These are phyloP conservation scores for Eucalyptus microcorys DNA, from an alignment of 345 rosid genomes.

Conservation along the genomic window DNA sequence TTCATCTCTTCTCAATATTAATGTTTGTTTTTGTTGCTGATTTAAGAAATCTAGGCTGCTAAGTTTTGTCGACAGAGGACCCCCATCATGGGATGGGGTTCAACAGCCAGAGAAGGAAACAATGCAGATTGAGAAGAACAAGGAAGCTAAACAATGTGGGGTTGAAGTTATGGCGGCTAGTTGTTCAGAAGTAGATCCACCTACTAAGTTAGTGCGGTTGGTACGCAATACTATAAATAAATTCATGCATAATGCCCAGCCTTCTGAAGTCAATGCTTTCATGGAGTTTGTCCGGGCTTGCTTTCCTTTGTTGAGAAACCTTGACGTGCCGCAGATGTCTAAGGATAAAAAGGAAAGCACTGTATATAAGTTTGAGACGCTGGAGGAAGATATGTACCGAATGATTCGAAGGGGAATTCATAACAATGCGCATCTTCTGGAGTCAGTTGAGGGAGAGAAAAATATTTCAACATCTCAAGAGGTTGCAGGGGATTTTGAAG, in stretches of 20 bases:
- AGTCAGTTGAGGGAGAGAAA: conserved; percentile 7
- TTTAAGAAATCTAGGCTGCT: conserved; percentile 81
- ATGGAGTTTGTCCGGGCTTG: conserved; percentile 42
- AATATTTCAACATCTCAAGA: conserved; percentile 11
- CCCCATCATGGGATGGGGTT: conserved; percentile 59
- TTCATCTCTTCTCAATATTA: background rate
- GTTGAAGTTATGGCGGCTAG: conserved; percentile 9
- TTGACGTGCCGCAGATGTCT: conserved; percentile 20
- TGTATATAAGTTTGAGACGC: conserved; percentile 23
- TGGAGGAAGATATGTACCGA: conserved; percentile 56
- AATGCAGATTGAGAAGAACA: conserved; percentile 4
- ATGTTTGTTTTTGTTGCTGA: background rate
- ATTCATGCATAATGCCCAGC: conserved; percentile 18
- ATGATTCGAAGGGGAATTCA: conserved; percentile 22
- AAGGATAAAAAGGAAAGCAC: conserved; percentile 25
- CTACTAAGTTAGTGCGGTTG: conserved; percentile 26
- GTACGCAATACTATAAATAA: conserved; percentile 36
- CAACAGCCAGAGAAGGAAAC: conserved; percentile 21
- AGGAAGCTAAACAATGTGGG: conserved; percentile 17
- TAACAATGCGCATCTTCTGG: conserved; percentile 4
- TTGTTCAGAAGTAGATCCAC: conserved; percentile 14
- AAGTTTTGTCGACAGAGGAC: conserved; percentile 64
- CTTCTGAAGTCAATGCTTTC: conserved; percentile 32
- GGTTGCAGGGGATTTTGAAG: conserved; percentile 8
- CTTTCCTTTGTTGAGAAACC: conserved; percentile 29